Conservation (phyloP, 805 yeast species). For the Saturnispora gosingensis region DNA sequence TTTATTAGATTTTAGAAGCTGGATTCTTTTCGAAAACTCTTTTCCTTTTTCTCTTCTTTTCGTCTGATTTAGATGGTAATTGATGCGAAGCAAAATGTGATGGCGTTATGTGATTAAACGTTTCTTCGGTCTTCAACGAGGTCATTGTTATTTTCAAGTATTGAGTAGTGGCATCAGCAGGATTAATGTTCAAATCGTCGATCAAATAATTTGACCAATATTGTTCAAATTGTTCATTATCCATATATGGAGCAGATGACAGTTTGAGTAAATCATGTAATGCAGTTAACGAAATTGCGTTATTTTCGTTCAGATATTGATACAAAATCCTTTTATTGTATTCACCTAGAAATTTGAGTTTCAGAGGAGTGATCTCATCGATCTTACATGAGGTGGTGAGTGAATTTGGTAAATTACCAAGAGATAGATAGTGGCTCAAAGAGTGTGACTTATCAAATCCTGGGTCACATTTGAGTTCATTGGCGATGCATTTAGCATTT, state of each 20-base stretch:
- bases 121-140: slow-evolving; percentile 36
- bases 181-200: slow-evolving; percentile 31
- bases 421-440: slow-evolving; percentile 47
- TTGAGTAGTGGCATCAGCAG: neutral
- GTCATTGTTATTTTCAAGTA: slow-evolving; percentile 31
- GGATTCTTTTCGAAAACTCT: slow-evolving; percentile 9
- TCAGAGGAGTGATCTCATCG: slow-evolving; percentile 36
- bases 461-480: slow-evolving; percentile 59
- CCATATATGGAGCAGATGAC: slow-evolving; percentile 41
- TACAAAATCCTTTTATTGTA: slow-evolving; percentile 47
- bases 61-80: slow-evolving; percentile 5
- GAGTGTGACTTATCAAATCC: slow-evolving; percentile 48
- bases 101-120: slow-evolving; percentile 41
- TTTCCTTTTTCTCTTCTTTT: slow-evolving; percentile 6
- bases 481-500: slow-evolving; percentile 63
- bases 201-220: slow-evolving; percentile 59
- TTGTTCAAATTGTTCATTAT: slow-evolving; percentile 60
- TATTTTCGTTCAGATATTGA: slow-evolving; percentile 53
- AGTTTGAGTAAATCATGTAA: slow-evolving; percentile 50
- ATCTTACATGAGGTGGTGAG: neutral
- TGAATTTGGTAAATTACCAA: neutral
- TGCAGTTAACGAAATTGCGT: slow-evolving; percentile 59
- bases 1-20: neutral
- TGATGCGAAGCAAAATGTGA: slow-evolving; percentile 9
- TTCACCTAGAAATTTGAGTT: slow-evolving; percentile 63